Base-by-base conservation (phyloP, 352 stramenopile species). In the Aphanomyces cochlioides region DNA sequence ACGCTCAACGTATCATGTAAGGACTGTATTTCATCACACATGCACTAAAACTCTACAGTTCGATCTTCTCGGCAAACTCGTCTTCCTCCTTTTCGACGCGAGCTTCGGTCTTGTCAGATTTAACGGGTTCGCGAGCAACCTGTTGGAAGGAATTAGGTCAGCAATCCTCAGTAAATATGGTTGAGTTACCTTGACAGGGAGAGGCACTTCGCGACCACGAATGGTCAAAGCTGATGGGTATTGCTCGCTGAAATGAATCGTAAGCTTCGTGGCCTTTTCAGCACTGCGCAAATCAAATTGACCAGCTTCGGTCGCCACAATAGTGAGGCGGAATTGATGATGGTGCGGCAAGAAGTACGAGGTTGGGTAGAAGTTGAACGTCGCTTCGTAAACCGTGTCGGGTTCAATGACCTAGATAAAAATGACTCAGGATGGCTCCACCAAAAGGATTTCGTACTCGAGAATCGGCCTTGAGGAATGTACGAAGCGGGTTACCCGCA, bases 341-440 rank as follows among this genome's bases (percentile, higher is more conserved):
- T 90, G 67, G 66, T 79, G 84, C 75, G 91, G 89, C 38, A 93
- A 68, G 7, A 91, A 74, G 73, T 91, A 93, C 74, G 84, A 90
- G 40, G 84, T 83, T 5, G 84, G 81, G 74, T 90, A 56, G 63
- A 93, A 93, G 19, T 80, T 81, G 58, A 93, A 79, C 70, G 90
- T 80, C 43, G 86, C 84, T 71, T 93, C 83, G 76, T 93, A 91
- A 5, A 93, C 82, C 58, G 83, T 73, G 53, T 77, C 80, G 17
- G 82, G 73, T 38, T 83, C 75, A 57, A 93, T 87, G 70, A 28
- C n/a, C 45, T 53, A 53, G 13, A 53, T 2, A 15, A 15, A 53
- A 2, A n/a, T 19, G 45, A 53, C 1, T 53, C 45, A 19, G 13
- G 13, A 15, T 53, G n/a, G 13, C 13, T 53, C 13, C n/a, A 15